Base-by-base conservation (phyloP, 345 rosid species). In the Trapa bicornis region DNA sequence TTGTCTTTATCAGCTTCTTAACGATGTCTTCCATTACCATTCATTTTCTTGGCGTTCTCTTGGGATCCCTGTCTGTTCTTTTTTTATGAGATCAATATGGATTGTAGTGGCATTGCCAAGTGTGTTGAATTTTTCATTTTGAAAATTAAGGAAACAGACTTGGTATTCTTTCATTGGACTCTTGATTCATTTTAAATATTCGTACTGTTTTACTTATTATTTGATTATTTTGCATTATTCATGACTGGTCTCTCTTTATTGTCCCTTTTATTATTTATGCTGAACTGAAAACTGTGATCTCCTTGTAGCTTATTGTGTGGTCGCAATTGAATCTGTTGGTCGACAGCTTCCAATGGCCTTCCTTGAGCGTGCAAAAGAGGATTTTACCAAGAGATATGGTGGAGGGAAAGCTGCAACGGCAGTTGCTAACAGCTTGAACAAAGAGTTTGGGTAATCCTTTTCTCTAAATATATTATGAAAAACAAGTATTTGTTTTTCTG, bases 341-440 rank as follows among this genome's bases (percentile, higher is more conserved):
- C 79, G 80, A 48, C 85, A 84, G 72, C 48, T 84, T 64, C 84
- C 89, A 32, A 84, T 84, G 68, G 92, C 84, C 52, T 82, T 78
- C 77, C 83, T 84, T 53, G 87, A 86, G 79, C 82, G 82, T 61
- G 74, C 84, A 37, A 86, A 82, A 71, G 88, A 86, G 65, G 89
- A 84, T 36, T 81, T 77, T 65, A 70, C 67, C 12, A 78, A 84
- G 64, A 78, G 68, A 83, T 81, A 82, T 43, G 79, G 80, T 45
- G 84, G 81, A 35, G 86, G 87, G 13, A 86, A 84, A 68, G 83
- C 85, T 73, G 72, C 82, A 36, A 80, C 86, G 3, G 86, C 83
- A 45, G 67, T 65, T 35, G 86, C 87, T 64, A 75, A 74, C 42
- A 61, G 85, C 78, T 74, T 86, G 65, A 86, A 75, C 71, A 82